Evolutionary conservation across 1,139 yeast genomes (phyloP), one percentile per base, ranked within the genome.

Genomic region (Saccharomyces hybrid): DNA sequence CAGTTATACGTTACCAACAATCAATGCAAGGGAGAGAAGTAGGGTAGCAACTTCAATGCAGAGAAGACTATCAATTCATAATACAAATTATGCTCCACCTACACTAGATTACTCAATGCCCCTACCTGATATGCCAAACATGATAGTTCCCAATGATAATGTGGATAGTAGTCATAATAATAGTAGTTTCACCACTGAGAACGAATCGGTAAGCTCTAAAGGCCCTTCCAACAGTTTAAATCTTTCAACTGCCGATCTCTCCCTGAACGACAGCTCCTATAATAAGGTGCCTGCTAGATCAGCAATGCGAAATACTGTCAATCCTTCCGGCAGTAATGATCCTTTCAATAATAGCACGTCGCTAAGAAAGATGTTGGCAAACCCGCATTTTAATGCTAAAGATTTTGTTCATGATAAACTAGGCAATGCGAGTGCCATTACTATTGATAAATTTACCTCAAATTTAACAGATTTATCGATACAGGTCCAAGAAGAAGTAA

Each of bases 391-490:
- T 57, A 75, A 79, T 58, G 81, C 86, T 2, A 77, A 77, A 50
- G 62, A 71, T 4, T 83, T 78, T 63, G 81, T 87, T 14, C 74
- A 78, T 14, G 72, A 75, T 7, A 80, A 82, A 55, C 69, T 86
- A 56, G 74, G 81, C 14, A 81, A 81, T 54, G 90, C 91, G 0
- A 80, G 86, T 2, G 91, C 93, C 1, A 75, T 82, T 0, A 89
- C 85, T 58, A 84, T 89, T 48, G 89, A 87, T 60, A 82, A 80
- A 56, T 88, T 85, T 68, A 83, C 84, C 54, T 80, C 83, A 42
- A 77, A 78, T 52, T 75, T 89, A 58, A 65, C 74, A 3, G 73
- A 77, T 47, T 78, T 86, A 62, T 79, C 82, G 50, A 74, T 75
- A 11, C 71, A 78, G 53, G 79, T 86, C 38, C 78, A 79, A n/a